Evolutionary conservation across 2,329 filamentous ascomycete species (phyloP).

Genomic region (Calonectria pseudoturangicola): DNA sequence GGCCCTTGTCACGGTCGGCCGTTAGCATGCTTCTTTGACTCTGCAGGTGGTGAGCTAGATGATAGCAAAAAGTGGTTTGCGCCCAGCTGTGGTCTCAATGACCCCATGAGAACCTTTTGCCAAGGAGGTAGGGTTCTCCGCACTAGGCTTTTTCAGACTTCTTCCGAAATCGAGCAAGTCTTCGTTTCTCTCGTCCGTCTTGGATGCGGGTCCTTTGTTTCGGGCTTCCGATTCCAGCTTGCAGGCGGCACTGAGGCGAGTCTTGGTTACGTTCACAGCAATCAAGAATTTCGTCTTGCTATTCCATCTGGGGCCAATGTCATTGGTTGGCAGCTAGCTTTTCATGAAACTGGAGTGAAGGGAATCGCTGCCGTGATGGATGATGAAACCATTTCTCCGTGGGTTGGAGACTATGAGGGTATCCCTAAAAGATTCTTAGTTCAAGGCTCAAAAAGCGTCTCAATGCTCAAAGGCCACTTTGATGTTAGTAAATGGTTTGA

Average conservation of each 20-base stretch:
- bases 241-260: background rate
- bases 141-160: background rate
- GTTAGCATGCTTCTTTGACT: constrained; percentile 25
- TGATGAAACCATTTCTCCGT: constrained; percentile 25
- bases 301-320: constrained; percentile 20
- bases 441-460: constrained; percentile 3
- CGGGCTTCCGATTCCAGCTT: constrained; percentile 30
- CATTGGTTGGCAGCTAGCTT: constrained; percentile 35
- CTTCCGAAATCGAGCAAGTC: constrained; percentile 1
- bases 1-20: constrained; percentile 15
- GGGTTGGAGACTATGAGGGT: constrained; percentile 30
- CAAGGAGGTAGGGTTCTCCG: constrained; percentile 26
- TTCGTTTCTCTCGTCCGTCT: constrained; percentile 37
- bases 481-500: constrained; percentile 12
- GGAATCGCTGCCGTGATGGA: constrained; percentile 28
- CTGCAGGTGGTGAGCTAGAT: background rate
- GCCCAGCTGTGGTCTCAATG: background rate
- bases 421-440: constrained; percentile 30
- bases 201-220: constrained; percentile 22
- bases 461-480: constrained; percentile 34
- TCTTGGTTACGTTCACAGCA: constrained; percentile 41
- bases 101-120: background rate
- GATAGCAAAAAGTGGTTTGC: constrained; percentile 26
- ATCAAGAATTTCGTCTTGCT: constrained; percentile 11
- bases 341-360: constrained; percentile 28